phyloP scores from a whole-genome alignment of 1,284 basidiomycete species.

The Cutaneotrichosporon spelunceum region DNA sequence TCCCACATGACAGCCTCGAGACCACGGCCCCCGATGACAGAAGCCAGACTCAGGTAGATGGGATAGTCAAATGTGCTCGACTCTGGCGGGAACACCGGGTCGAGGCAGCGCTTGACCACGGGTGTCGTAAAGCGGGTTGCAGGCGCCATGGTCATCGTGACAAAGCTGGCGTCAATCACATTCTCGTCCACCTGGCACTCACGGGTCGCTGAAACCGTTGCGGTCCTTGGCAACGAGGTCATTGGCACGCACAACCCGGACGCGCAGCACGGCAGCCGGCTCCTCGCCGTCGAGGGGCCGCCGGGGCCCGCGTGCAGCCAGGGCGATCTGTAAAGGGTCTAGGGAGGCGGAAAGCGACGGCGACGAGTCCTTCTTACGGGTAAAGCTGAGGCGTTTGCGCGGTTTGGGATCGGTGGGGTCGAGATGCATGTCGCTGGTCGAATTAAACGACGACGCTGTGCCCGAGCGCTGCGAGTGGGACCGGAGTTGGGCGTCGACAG shows the following conservation, averaged over 20 bases:
- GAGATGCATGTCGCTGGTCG: not conserved
- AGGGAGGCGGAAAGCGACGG: slow-evolving; percentile 1
- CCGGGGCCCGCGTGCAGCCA: slow-evolving; percentile 37
- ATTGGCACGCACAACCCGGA: slow-evolving; percentile 52
- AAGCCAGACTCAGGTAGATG: slow-evolving; percentile 69
- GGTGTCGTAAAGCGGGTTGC: slow-evolving; percentile 69
- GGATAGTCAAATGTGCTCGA: slow-evolving; percentile 84
- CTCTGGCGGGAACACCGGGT: slow-evolving; percentile 67
- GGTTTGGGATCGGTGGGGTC: not conserved
- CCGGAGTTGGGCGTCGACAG: not conserved
- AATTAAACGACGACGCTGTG: not conserved
- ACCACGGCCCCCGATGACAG: slow-evolving; percentile 61
- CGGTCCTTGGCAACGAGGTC: slow-evolving; percentile 55
- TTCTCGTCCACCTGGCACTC: slow-evolving; percentile 59
- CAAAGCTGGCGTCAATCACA: slow-evolving; percentile 55
- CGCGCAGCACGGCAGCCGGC: slow-evolving; percentile 49
- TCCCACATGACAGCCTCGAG: slow-evolving; percentile 91
- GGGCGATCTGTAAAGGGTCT: slow-evolving; percentile 37
- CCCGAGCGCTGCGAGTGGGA: not conserved
- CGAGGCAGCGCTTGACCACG: slow-evolving; percentile 72
- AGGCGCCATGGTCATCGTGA: slow-evolving; percentile 64
- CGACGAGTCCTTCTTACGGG: slow-evolving; percentile 18
- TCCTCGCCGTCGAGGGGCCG: slow-evolving; percentile 49
- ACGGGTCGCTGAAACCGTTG: slow-evolving; percentile 52
- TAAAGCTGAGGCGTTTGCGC: slow-evolving; percentile 8